Percentiles rank a stretch among this genome's conserved stretches.
These are phyloP conservation scores for Fusarium sp. DNA, from an alignment of 2,329 filamentous ascomycete genomes.

Conservation along the genomic window DNA sequence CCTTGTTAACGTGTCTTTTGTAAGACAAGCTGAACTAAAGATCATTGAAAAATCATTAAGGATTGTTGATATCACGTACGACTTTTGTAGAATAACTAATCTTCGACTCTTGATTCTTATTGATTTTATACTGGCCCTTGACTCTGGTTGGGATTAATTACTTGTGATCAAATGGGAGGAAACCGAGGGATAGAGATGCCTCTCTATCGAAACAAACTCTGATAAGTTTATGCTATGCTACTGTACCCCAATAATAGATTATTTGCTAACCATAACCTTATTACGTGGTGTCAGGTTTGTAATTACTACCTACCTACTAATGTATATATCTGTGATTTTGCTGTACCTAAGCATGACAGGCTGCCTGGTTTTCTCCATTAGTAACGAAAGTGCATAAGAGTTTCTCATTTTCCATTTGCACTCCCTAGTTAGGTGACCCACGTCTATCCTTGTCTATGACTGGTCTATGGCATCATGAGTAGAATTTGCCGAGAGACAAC, in stretches of 20 bases:
- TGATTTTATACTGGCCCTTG: slow-evolving; percentile 1
- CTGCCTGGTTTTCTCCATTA: not conserved
- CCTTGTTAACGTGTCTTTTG: not conserved
- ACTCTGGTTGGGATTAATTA: not conserved
- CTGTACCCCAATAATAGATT: not conserved
- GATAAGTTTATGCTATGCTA: not conserved
- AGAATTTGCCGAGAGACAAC: not conserved
- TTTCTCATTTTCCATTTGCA: not conserved
- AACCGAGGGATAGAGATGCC: not conserved
- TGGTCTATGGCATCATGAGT: not conserved
- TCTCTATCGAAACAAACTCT: not conserved
- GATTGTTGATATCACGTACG: not conserved
- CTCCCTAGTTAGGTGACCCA: not conserved
- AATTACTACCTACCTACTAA: not conserved
- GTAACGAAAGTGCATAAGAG: not conserved
- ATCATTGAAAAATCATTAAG: not conserved
- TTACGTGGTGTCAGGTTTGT: not conserved
- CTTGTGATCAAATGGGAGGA: not conserved
- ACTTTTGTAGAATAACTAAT: not conserved
- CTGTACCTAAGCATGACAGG: not conserved
- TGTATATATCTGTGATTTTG: not conserved
- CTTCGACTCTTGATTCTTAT: not conserved
- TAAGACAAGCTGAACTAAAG: not conserved
- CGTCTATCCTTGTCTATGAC: not conserved
- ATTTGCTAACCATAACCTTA: not conserved